A percentile compares a stretch with the other conserved stretches of the same genome.
Evolutionary conservation across 2,329 filamentous ascomycete species (phyloP).

Genomic region (Cladosporium cucumerinum): DNA sequence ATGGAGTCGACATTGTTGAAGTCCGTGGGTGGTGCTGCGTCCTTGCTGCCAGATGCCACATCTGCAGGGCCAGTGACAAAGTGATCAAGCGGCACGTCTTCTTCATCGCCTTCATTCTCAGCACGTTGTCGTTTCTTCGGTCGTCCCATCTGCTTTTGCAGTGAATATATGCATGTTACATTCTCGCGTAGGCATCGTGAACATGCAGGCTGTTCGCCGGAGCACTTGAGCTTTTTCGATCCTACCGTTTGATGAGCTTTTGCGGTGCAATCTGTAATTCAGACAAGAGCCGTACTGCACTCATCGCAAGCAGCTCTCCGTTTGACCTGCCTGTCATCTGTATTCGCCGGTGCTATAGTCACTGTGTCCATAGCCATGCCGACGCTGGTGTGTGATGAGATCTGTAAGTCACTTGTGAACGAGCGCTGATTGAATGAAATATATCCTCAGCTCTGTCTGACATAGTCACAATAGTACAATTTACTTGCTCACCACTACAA

Average conservation of each 20-base stretch:
- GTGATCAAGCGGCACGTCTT: background rate
- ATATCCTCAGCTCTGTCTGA: background rate
- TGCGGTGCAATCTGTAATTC: background rate
- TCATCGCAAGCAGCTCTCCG: constrained; percentile 38
- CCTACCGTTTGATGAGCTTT: constrained; percentile 32
- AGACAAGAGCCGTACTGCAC: constrained; percentile 34
- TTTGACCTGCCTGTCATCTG: constrained; percentile 7
- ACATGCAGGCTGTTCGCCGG: constrained; percentile 42
- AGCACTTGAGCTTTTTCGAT: constrained; percentile 49
- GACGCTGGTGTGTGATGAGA: background rate
- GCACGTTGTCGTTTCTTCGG: constrained; percentile 46
- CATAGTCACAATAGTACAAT: background rate
- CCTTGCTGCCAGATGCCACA: background rate
- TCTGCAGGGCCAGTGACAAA: background rate
- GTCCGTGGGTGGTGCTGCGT: background rate
- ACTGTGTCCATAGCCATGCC: background rate
- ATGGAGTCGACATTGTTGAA: constrained; percentile 19
- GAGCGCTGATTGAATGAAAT: background rate
- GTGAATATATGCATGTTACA: constrained; percentile 46
- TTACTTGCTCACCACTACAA: background rate
- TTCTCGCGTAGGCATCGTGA: constrained; percentile 41
- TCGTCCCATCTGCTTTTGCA: constrained; percentile 49
- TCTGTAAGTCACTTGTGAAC: background rate
- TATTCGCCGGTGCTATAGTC: background rate
- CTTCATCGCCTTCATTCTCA: constrained; percentile 14